Conservation (phyloP, 2,329 filamentous ascomycete genomes). For the Penicillium sp. region DNA sequence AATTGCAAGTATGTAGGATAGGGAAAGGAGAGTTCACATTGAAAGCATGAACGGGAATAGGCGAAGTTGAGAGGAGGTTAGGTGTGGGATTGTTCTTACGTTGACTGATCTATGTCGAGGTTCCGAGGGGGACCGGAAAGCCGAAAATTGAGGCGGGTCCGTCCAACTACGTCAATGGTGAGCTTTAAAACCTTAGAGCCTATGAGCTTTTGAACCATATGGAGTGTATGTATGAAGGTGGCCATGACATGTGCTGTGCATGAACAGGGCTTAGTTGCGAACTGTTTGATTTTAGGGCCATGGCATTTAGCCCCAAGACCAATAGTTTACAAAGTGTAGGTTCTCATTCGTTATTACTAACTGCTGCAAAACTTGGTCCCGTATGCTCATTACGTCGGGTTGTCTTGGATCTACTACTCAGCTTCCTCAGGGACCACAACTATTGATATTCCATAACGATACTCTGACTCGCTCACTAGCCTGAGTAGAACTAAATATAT, state of each 20-base stretch:
- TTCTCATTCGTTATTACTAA: background rate
- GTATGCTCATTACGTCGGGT: background rate
- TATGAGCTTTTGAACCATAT: background rate
- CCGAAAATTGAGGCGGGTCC: constrained; percentile 17
- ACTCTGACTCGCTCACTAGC: background rate
- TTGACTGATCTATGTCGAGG: constrained; percentile 9
- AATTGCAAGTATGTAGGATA: constrained; percentile 14
- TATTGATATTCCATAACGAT: background rate
- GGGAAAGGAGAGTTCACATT: constrained; percentile 27
- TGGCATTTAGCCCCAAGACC: background rate
- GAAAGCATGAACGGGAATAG: constrained; percentile 7
- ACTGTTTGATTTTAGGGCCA: background rate
- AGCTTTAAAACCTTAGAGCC: constrained; percentile 16
- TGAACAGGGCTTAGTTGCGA: constrained; percentile 1
- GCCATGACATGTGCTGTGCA: background rate
- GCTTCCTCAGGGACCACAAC: background rate
- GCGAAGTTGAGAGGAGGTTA: background rate
- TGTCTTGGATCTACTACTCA: background rate
- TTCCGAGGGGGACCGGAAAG: constrained; percentile 8
- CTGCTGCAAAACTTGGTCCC: background rate
- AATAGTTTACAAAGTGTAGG: background rate
- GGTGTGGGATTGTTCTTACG: background rate
- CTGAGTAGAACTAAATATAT: too few species aligned
- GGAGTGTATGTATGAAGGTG: background rate
- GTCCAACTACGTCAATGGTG: constrained; percentile 27